phyloP scores from a whole-genome alignment of 2,329 filamentous ascomycete species.

The Botrytis medusae region DNA sequence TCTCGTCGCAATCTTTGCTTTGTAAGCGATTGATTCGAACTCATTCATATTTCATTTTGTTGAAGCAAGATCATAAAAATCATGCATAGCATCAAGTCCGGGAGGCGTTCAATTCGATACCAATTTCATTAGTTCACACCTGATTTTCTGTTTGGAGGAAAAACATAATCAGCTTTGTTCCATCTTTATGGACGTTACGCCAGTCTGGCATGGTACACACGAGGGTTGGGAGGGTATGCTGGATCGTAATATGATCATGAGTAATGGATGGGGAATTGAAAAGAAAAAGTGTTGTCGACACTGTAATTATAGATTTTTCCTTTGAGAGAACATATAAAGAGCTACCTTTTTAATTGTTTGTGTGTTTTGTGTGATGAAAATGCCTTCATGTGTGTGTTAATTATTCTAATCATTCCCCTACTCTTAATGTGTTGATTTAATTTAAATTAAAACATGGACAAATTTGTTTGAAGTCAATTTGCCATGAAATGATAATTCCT shows the following conservation, averaged over 20 bases:
- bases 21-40: constrained; percentile 27
- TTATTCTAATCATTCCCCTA: too few relatives aligned
- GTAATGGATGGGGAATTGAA: not conserved
- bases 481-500: not conserved
- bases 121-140: constrained; percentile 22
- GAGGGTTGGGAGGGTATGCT: not conserved
- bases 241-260: not conserved
- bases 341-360: not conserved
- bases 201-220: constrained; percentile 29
- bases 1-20: constrained; percentile 33
- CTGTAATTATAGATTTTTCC: constrained; percentile 8
- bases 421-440: too few relatives aligned
- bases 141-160: constrained; percentile 1
- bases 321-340: not conserved
- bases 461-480: not conserved
- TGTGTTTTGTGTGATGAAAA: not conserved
- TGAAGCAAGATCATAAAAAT: not conserved
- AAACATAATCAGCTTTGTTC: constrained; percentile 25
- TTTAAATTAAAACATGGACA: not conserved
- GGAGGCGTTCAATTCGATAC: constrained; percentile 30
- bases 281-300: not conserved
- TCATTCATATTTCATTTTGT: constrained; percentile 11
- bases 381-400: not conserved
- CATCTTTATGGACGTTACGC: constrained; percentile 31
- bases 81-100: constrained; percentile 4